Conservation (phyloP, 768 basidiomycete species). For the Lentinula edodes region DNA sequence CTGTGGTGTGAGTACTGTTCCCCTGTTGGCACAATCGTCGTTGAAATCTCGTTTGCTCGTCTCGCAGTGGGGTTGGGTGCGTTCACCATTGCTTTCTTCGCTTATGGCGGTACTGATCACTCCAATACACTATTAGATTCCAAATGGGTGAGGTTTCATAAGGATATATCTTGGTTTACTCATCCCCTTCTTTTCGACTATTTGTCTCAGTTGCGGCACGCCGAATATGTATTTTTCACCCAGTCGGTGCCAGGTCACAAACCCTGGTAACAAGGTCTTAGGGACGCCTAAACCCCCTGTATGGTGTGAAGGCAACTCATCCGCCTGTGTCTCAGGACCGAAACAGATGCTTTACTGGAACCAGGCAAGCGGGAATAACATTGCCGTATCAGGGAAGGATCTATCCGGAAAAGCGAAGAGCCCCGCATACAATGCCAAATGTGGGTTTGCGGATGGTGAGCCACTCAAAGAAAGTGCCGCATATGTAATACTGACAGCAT, state of each 20-base stretch:
- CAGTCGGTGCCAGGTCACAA: slow-evolving; percentile 42
- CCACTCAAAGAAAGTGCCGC: too few relatives aligned
- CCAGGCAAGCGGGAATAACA: slow-evolving; percentile 43
- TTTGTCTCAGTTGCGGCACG: slow-evolving; percentile 36
- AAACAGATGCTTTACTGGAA: slow-evolving; percentile 57
- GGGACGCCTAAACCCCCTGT: slow-evolving; percentile 37
- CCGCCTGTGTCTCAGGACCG: slow-evolving; percentile 39
- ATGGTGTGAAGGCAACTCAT: slow-evolving; percentile 46
- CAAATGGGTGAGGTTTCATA: background rate
- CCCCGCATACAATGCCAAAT: slow-evolving; percentile 43
- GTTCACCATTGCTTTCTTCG: background rate
- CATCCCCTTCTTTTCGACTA: background rate
- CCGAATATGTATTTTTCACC: slow-evolving; percentile 47
- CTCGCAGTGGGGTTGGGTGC: slow-evolving; percentile 2
- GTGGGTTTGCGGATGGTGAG: slow-evolving; percentile 39
- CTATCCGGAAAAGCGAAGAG: slow-evolving; percentile 30
- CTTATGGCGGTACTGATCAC: background rate
- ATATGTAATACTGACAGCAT: too few relatives aligned
- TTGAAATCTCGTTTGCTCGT: background rate
- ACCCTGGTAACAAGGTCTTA: slow-evolving; percentile 33
- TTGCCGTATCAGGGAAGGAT: slow-evolving; percentile 31
- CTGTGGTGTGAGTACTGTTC: slow-evolving; percentile 35
- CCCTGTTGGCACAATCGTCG: background rate
- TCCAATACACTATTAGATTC: background rate
- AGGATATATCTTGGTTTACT: too few relatives aligned